These are phyloP conservation scores for Tephrocybe sp. DNA, from an alignment of 768 basidiomycete species.

Conservation along the genomic window DNA sequence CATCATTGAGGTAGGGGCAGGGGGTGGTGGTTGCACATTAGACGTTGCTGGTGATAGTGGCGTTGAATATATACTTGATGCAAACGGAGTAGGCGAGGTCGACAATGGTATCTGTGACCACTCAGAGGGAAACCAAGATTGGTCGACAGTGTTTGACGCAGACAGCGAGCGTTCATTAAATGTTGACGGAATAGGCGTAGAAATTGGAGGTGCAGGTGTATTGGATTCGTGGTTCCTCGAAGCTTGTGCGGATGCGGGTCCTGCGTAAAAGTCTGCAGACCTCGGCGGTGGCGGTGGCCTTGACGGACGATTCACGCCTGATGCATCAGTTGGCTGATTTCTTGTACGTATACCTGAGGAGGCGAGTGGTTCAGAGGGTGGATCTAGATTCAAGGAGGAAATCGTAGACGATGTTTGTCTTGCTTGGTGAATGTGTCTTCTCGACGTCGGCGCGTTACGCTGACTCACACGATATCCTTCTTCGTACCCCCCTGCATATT, in stretches of 20 bases:
- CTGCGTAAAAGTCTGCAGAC: neutral
- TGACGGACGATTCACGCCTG: neutral
- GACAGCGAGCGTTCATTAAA: too few species aligned
- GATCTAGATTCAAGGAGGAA: too few species aligned
- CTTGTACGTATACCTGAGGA: neutral
- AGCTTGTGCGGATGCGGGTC: neutral
- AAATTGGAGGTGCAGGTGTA: neutral
- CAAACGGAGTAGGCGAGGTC: too few species aligned
- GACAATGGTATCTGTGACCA: too few species aligned
- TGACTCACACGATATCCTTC: constrained; percentile 21
- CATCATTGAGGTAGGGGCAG: neutral
- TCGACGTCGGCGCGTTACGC: neutral
- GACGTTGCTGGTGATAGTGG: too few species aligned
- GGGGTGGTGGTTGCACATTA: too few species aligned
- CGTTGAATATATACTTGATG: too few species aligned
- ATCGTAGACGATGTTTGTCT: neutral
- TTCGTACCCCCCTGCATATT: constrained; percentile 25
- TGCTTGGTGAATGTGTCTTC: neutral
- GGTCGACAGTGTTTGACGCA: too few species aligned
- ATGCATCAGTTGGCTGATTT: too few species aligned
- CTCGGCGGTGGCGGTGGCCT: neutral
- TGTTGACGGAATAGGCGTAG: too few species aligned
- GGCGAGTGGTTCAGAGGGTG: neutral
- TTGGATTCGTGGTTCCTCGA: too few species aligned
- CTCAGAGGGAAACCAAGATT: too few species aligned